Conservation (phyloP, 495 filamentous ascomycete species). For the Aspergillus asperescens region DNA sequence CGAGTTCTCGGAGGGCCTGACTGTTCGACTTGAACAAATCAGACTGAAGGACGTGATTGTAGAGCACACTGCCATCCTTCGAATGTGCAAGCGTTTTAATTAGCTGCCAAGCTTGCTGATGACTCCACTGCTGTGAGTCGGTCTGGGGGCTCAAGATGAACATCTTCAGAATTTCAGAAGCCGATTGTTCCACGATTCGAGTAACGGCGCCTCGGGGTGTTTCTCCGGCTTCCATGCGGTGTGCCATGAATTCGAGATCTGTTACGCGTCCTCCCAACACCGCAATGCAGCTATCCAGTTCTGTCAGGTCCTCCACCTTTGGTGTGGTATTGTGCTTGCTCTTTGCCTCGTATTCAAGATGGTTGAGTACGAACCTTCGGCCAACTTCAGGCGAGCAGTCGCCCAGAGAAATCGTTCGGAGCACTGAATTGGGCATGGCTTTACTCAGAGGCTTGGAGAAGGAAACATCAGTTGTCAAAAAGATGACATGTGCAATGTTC, state of each 20-base stretch:
- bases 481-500: constrained; percentile 95
- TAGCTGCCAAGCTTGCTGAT: constrained; percentile 85
- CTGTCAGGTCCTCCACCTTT: constrained; percentile 43
- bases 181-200: constrained; percentile 82
- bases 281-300: constrained; percentile 77
- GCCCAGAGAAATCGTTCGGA: constrained; percentile 75
- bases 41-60: constrained; percentile 75
- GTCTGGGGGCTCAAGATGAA: constrained; percentile 61
- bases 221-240: constrained; percentile 87
- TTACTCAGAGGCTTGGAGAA: constrained; percentile 85
- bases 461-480: constrained; percentile 88
- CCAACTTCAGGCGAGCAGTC: constrained; percentile 83
- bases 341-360: constrained; percentile 55
- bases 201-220: constrained; percentile 74
- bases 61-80: constrained; percentile 55
- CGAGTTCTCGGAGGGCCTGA: constrained; percentile 71
- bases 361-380: constrained; percentile 82
- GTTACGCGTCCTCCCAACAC: constrained; percentile 84
- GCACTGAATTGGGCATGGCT: constrained; percentile 84
- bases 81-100: constrained; percentile 62
- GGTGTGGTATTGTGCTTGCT: constrained; percentile 32
- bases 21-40: constrained; percentile 63
- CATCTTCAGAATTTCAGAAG: constrained; percentile 88
- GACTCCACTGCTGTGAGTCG: constrained; percentile 56
- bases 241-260: constrained; percentile 86